These are phyloP conservation scores for Penicillium fimorum DNA, from an alignment of 495 filamentous ascomycete genomes.

Conservation along the genomic window DNA sequence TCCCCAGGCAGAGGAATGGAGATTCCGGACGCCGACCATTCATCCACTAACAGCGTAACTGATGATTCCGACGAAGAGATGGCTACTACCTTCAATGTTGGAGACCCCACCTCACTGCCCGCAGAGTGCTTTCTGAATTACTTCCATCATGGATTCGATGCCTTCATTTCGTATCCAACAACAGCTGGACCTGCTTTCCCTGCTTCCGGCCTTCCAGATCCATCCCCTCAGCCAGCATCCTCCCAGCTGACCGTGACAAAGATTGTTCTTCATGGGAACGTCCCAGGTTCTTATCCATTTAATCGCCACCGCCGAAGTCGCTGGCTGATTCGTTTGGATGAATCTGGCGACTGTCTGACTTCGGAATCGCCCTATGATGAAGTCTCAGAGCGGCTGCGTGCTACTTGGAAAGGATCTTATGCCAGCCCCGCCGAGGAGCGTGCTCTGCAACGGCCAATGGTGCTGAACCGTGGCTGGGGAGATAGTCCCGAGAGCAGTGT, in stretches of 20 bases:
- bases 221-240: conserved; percentile 40
- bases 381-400: conserved; percentile 61
- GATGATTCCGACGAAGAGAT: conserved; percentile 74
- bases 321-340: conserved; percentile 69
- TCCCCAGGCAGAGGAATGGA: conserved; percentile 46
- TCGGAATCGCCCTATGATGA: conserved; percentile 78
- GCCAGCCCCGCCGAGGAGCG: conserved; percentile 59
- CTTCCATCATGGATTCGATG: conserved; percentile 90
- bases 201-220: conserved; percentile 34
- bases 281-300: conserved; percentile 94
- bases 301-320: conserved; percentile 88
- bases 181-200: conserved; percentile 65
- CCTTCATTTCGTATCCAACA: conserved; percentile 80
- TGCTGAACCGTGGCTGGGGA: conserved; percentile 84
- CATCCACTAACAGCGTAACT: conserved; percentile 70
- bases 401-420: conserved; percentile 71
- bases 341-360: conserved; percentile 41
- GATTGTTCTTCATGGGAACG: conserved; percentile 85
- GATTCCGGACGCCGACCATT: conserved; percentile 72
- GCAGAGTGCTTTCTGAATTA: conserved; percentile 94
- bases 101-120: conserved; percentile 42
- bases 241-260: conserved; percentile 80
- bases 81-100: conserved; percentile 25
- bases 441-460: conserved; percentile 72
- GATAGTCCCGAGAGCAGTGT: conserved; percentile 89